phyloP scores from a whole-genome alignment of 2,329 filamentous ascomycete genomes.

The Aspergillus clavatus region DNA sequence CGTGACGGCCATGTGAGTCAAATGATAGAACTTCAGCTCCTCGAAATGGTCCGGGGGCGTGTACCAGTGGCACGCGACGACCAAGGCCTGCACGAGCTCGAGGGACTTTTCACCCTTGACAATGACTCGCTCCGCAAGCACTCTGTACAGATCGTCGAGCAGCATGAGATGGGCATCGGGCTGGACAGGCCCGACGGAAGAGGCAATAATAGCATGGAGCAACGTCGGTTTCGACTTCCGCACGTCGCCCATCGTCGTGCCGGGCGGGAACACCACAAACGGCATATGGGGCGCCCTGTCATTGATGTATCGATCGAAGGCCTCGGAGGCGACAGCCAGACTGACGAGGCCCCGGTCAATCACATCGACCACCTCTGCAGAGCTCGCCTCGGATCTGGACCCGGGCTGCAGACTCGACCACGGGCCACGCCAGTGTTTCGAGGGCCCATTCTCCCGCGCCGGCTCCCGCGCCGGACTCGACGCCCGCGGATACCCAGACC shows the following conservation, averaged over 20 bases:
- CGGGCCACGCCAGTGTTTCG: slow-evolving; percentile 21
- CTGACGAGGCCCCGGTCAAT: slow-evolving; percentile 50
- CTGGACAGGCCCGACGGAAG: slow-evolving; percentile 49
- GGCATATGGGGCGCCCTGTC: slow-evolving; percentile 54
- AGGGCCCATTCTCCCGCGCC: slow-evolving; percentile 9
- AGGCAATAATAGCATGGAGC: slow-evolving; percentile 54
- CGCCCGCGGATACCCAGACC: not conserved
- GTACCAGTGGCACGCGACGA: slow-evolving; percentile 77
- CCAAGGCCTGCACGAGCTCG: slow-evolving; percentile 74
- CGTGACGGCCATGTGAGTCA: slow-evolving; percentile 73
- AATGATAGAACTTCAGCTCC: slow-evolving; percentile 84
- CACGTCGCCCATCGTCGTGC: slow-evolving; percentile 50
- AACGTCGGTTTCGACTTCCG: slow-evolving; percentile 56
- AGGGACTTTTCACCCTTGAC: slow-evolving; percentile 73
- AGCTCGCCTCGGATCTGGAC: slow-evolving; percentile 11
- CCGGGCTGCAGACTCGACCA: slow-evolving; percentile 11
- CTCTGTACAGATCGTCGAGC: slow-evolving; percentile 64
- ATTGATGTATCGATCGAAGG: slow-evolving; percentile 55
- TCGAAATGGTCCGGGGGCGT: slow-evolving; percentile 77
- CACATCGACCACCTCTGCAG: slow-evolving; percentile 40
- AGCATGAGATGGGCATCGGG: slow-evolving; percentile 58
- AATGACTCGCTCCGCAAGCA: slow-evolving; percentile 69
- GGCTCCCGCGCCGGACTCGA: slow-evolving; percentile 21
- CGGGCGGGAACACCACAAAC: slow-evolving; percentile 53
- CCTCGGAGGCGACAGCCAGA: slow-evolving; percentile 47